Base-by-base conservation (phyloP, 306 rosid species). In the Hippophae gyantsensis region DNA sequence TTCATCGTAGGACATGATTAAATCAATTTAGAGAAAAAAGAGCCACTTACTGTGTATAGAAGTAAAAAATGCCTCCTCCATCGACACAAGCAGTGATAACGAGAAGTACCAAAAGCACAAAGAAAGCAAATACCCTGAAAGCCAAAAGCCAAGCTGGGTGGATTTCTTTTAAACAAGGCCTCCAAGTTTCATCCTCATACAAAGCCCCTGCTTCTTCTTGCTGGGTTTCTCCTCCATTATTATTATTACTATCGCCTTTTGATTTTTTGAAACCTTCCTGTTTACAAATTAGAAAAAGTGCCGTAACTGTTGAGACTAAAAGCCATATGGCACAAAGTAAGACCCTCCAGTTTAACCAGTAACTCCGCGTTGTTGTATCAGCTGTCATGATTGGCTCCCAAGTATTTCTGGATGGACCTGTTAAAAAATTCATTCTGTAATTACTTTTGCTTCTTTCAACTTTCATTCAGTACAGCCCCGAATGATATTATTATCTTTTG, bases 151-250 rank as follows among this genome's bases (percentile, higher is more conserved):
- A 93, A 38, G 82, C 89, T 12, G 99, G 99, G 67, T 88, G 99
- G 50, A 93, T 79, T 52, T 84, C 92, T 67, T 82, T 88, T 10
- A 93, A 69, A 57, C 99, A 88, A 47, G 99, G 90, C 72, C 77
- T 81, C 99, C 97, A 93, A n/a, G 88, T 84, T 62, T 93, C 97
- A 74, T 88, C 97, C 25, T 86, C 97, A 57, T 78, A 88, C 78
- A 93, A 67, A 75, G 64, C 55, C 38, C 81, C 75, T 27, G 79
- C 48, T 9, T 55, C 44, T 74, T 82, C 78, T 64, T 72, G 61
- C 60, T 65, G 73, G 52, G 46, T 69, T 70, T 73, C 89, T 57
- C 67, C 14, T 10, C 13, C 51, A 1, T 8, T 18, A 58, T 44
- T 32, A 32, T 32, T 32, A 32, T 32, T 65, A 69, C 56, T 48